A percentile compares a stretch with the other conserved stretches of the same genome.
These are phyloP conservation scores for Phytopythium aichiense DNA, from an alignment of 352 stramenopile genomes.

Conservation along the genomic window DNA sequence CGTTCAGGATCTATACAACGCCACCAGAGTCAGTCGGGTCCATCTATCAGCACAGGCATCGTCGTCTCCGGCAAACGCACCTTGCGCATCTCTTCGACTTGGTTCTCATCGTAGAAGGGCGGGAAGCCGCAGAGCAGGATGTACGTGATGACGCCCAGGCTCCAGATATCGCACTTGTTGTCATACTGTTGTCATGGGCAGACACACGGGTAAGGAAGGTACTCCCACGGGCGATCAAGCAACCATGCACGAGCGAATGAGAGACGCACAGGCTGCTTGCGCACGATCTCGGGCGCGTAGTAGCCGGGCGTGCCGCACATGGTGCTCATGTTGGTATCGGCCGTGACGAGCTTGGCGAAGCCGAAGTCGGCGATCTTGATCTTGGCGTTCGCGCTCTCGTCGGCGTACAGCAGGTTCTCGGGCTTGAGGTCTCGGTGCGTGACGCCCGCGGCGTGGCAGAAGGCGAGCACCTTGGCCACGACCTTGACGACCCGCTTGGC, in stretches of 20 bases:
- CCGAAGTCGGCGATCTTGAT: slow-evolving; percentile 95
- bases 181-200: slow-evolving; percentile 65
- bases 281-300: slow-evolving; percentile 95
- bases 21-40: neutral
- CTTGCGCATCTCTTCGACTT: slow-evolving; percentile 81
- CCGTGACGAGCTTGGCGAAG: slow-evolving; percentile 78
- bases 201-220: neutral
- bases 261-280: slow-evolving; percentile 68
- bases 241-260: neutral
- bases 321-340: slow-evolving; percentile 82
- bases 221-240: neutral
- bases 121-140: slow-evolving; percentile 96
- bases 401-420: slow-evolving; percentile 93
- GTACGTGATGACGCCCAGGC: slow-evolving; percentile 85
- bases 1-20: slow-evolving; percentile 54
- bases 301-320: slow-evolving; percentile 94
- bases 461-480: slow-evolving; percentile 80
- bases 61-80: slow-evolving; percentile 10
- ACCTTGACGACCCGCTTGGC: slow-evolving; percentile 82
- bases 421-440: slow-evolving; percentile 97
- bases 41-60: neutral
- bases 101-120: slow-evolving; percentile 95
- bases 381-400: slow-evolving; percentile 73
- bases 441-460: slow-evolving; percentile 86
- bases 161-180: slow-evolving; percentile 96